phyloP scores from a whole-genome alignment of 371 early-diverging fungal species.

The Lichtheimia ornata region DNA sequence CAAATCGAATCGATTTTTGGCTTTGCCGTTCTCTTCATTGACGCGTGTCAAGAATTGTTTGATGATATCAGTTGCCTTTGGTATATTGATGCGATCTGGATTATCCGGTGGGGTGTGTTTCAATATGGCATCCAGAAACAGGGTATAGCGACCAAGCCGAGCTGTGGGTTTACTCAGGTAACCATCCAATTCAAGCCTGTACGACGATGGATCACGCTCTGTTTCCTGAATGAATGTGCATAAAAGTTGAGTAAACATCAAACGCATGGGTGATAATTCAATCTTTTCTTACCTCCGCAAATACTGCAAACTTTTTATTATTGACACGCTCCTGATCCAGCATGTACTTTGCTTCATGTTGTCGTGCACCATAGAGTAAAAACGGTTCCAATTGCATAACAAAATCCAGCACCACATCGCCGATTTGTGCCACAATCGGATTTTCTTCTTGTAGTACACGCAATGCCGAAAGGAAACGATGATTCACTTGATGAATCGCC shows the following conservation, averaged over 20 bases:
- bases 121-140: constrained; percentile 87
- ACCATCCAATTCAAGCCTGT: constrained; percentile 78
- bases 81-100: constrained; percentile 73
- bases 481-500: constrained; percentile 71
- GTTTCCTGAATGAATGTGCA: constrained; percentile 13
- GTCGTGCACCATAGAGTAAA: constrained; percentile 86
- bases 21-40: constrained; percentile 42
- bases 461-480: constrained; percentile 66
- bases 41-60: constrained; percentile 67
- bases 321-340: constrained; percentile 35
- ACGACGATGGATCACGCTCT: constrained; percentile 49
- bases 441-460: constrained; percentile 73
- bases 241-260: neutral
- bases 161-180: constrained; percentile 87
- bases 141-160: constrained; percentile 85
- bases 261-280: no score
- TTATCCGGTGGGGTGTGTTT: constrained; percentile 80
- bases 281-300: constrained; percentile 47
- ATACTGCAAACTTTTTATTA: constrained; percentile 37
- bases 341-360: constrained; percentile 71
- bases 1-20: constrained; percentile 42
- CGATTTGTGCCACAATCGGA: constrained; percentile 76
- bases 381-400: constrained; percentile 77
- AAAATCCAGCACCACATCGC: constrained; percentile 80
- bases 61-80: constrained; percentile 75